These are phyloP conservation scores for Salvia rosmarinus DNA, from an alignment of 257 asterid species.

Conservation along the genomic window DNA sequence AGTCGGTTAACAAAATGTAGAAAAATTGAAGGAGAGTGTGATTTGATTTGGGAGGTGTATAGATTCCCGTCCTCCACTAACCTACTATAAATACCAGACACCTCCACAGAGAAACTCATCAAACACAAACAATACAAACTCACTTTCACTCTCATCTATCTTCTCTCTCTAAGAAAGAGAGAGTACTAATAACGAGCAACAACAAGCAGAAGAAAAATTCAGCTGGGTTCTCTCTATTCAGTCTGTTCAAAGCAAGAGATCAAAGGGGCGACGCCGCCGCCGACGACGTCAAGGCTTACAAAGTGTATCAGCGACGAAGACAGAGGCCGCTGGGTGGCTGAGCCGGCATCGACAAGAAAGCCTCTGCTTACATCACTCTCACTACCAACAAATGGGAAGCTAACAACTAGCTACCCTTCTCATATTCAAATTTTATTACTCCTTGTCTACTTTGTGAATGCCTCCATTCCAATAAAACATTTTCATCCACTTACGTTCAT, in stretches of 20 bases:
- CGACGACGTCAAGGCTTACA: constrained; percentile 67
- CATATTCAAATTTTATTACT: not conserved
- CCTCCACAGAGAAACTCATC: constrained; percentile 24
- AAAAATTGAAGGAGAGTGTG: constrained; percentile 46
- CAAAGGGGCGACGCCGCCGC: constrained; percentile 41
- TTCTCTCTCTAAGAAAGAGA: not conserved
- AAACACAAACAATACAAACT: not conserved
- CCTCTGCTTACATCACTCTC: constrained; percentile 55
- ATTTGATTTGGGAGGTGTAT: not conserved
- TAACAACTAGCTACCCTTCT: no score
- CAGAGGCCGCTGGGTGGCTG: constrained; percentile 79
- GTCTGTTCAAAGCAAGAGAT: constrained; percentile 48
- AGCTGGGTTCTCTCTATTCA: constrained; percentile 41
- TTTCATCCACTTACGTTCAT: no score
- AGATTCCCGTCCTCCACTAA: constrained; percentile 42
- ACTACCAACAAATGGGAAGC: constrained; percentile 59
- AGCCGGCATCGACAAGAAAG: constrained; percentile 70
- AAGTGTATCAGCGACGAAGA: constrained; percentile 80
- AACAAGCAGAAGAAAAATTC: constrained; percentile 40
- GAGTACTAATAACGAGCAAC: constrained; percentile 46
- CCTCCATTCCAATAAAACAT: constrained; percentile 12
- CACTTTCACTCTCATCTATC: not conserved
- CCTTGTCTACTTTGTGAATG: constrained; percentile 26
- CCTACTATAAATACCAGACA: constrained; percentile 47
- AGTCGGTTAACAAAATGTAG: constrained; percentile 29